A percentile compares a stretch with the other conserved stretches of the same genome.
Conservation (phyloP, 163 green algal genomes). For the Scenedesmus sp. region DNA sequence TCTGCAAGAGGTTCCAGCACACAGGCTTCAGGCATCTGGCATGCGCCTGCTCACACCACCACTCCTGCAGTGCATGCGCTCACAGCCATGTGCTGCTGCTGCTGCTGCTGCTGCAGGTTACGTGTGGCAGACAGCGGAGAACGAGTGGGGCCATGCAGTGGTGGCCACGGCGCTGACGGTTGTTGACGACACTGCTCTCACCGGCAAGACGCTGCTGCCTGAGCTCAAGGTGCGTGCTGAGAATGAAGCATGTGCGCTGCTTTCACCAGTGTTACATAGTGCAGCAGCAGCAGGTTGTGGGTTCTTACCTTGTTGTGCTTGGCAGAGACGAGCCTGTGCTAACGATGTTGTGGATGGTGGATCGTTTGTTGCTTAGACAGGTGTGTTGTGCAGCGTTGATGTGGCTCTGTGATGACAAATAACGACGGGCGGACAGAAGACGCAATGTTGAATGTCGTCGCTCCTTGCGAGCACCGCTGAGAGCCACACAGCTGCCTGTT, state of each 20-base stretch:
- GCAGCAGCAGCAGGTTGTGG: not conserved
- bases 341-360: no score
- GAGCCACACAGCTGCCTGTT: constrained; percentile 24
- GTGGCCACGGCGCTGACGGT: constrained; percentile 80
- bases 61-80: not conserved
- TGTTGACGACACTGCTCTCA: constrained; percentile 90
- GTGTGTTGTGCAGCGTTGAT: not conserved
- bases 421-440: constrained; percentile 84
- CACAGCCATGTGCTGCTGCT: not conserved
- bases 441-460: constrained; percentile 70
- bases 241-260: not conserved
- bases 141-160: constrained; percentile 89
- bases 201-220: constrained; percentile 79
- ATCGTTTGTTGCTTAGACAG: not conserved
- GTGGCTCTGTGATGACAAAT: constrained; percentile 70
- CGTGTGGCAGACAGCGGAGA: constrained; percentile 76
- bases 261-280: not conserved
- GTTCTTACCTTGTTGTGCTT: not conserved
- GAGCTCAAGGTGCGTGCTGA: constrained; percentile 79
- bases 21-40: no score
- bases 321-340: no score
- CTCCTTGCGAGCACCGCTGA: constrained; percentile 59
- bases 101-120: constrained; percentile 63
- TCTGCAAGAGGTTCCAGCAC: no score
- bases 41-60: not conserved